Percentiles rank a stretch among this genome's conserved stretches.
phyloP scores from a whole-genome alignment of 805 yeast species.

The Metschnikowia drakensbergensis region DNA sequence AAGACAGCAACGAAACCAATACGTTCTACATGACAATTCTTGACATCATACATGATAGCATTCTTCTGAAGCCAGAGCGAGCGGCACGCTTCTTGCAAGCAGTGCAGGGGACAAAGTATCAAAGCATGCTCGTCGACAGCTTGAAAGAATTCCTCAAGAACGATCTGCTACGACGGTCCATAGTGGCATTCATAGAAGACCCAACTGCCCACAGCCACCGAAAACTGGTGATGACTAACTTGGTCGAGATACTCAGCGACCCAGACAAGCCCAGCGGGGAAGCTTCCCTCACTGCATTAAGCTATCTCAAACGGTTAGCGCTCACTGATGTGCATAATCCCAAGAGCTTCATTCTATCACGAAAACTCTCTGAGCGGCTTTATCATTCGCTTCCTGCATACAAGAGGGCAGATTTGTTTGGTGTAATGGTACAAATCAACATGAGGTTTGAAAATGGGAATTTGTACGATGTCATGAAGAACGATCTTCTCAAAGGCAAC shows the following conservation, averaged over 20 bases:
- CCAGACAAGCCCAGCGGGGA: slow-evolving; percentile 12
- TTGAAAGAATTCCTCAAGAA: slow-evolving; percentile 16
- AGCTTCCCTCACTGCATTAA: slow-evolving; percentile 20
- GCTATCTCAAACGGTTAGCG: slow-evolving; percentile 27
- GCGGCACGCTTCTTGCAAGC: slow-evolving; percentile 21
- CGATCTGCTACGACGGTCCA: slow-evolving; percentile 24
- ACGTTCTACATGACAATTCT: slow-evolving; percentile 28
- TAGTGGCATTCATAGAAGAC: slow-evolving; percentile 25
- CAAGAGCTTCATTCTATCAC: slow-evolving; percentile 15
- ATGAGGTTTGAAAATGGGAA: slow-evolving; percentile 24
- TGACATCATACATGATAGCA: slow-evolving; percentile 27
- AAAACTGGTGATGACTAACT: slow-evolving; percentile 14
- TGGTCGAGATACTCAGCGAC: slow-evolving; percentile 14
- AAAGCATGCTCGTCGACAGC: slow-evolving; percentile 15
- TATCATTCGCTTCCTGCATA: neutral
- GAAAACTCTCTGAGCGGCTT: neutral
- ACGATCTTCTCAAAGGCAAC: slow-evolving; percentile 26
- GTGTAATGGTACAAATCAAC: slow-evolving; percentile 30
- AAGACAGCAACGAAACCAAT: slow-evolving; percentile 23
- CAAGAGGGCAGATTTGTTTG: slow-evolving; percentile 22
- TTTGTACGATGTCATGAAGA: slow-evolving; percentile 19
- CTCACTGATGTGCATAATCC: slow-evolving; percentile 21
- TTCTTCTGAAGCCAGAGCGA: slow-evolving; percentile 24
- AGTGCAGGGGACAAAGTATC: slow-evolving; percentile 20
- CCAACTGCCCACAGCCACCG: slow-evolving; percentile 21